A percentile compares a stretch with the other conserved stretches of the same genome.
phyloP scores from a whole-genome alignment of 495 filamentous ascomycete species.

The Recurvomyces mirabilis region DNA sequence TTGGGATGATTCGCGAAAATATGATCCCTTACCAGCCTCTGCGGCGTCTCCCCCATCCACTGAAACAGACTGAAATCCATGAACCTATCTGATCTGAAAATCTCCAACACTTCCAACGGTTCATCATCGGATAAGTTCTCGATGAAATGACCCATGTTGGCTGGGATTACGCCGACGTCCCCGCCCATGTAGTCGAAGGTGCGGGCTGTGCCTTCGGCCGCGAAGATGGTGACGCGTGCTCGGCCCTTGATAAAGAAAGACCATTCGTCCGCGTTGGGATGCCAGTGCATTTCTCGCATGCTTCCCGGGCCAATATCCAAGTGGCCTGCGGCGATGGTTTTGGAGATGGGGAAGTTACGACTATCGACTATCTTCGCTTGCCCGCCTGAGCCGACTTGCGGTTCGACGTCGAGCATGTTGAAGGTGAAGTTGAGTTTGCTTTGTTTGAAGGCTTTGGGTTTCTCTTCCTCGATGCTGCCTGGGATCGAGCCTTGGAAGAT shows the following conservation, averaged over 20 bases:
- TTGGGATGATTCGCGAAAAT: conserved; percentile 45
- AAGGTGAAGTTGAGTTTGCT: conserved; percentile 51
- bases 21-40: conserved; percentile 49
- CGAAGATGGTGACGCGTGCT: conserved; percentile 56
- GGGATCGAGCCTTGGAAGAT: conserved; percentile 49
- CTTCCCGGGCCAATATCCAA: conserved; percentile 54
- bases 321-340: conserved; percentile 53
- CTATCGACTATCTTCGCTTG: conserved; percentile 51
- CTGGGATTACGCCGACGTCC: conserved; percentile 60
- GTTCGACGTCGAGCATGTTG: conserved; percentile 48
- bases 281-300: conserved; percentile 75
- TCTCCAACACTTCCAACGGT: conserved; percentile 53
- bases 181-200: conserved; percentile 71
- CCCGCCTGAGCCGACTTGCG: conserved; percentile 26
- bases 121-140: conserved; percentile 63
- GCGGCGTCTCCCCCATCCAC: conserved; percentile 57
- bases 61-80: conserved; percentile 56
- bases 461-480: conserved; percentile 38
- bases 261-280: conserved; percentile 59
- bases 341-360: conserved; percentile 53
- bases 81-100: conserved; percentile 54
- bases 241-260: conserved; percentile 60
- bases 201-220: conserved; percentile 43
- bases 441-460: conserved; percentile 40
- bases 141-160: conserved; percentile 51